Conservation (phyloP, 208 protist species). For the Hexamita inflata region DNA sequence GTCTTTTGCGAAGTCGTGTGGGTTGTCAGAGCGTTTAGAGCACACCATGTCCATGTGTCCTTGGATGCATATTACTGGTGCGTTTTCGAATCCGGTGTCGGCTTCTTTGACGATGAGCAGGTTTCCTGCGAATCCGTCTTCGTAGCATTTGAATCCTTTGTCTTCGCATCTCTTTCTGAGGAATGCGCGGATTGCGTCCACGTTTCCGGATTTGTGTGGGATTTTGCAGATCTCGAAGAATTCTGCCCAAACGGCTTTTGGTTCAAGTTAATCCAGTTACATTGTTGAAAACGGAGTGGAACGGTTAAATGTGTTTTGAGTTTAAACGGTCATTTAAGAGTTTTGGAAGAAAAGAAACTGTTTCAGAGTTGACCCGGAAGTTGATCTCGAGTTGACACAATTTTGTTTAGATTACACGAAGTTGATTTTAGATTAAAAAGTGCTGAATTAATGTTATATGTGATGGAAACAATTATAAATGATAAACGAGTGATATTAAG, state of each 20-base stretch:
- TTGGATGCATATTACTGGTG: constrained; percentile 29
- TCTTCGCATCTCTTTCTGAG: not conserved
- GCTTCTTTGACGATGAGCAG: constrained; percentile 35
- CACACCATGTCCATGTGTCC: constrained; percentile 38
- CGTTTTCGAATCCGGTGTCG: constrained; percentile 25
- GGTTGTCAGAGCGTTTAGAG: not conserved
- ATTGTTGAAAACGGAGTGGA: too few species aligned
- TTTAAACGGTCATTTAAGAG: too few species aligned
- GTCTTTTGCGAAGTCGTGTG: constrained; percentile 32
- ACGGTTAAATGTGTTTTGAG: too few species aligned
- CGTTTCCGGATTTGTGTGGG: constrained; percentile 12
- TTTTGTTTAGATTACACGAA: too few species aligned
- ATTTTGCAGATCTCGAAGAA: constrained; percentile 23
- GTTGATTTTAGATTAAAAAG: too few species aligned
- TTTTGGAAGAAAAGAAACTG: too few species aligned
- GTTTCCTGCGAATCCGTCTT: constrained; percentile 22
- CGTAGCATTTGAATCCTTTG: not conserved
- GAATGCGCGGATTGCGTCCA: not conserved
- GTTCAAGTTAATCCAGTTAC: too few species aligned
- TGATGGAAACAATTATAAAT: too few species aligned
- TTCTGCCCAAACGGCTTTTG: not conserved
- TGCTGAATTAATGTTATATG: too few species aligned
- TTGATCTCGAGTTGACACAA: too few species aligned
- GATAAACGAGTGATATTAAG: too few species aligned
- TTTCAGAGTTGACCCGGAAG: too few species aligned